Conservation (phyloP, 1,284 basidiomycete genomes). For the Tremellales sp. region DNA sequence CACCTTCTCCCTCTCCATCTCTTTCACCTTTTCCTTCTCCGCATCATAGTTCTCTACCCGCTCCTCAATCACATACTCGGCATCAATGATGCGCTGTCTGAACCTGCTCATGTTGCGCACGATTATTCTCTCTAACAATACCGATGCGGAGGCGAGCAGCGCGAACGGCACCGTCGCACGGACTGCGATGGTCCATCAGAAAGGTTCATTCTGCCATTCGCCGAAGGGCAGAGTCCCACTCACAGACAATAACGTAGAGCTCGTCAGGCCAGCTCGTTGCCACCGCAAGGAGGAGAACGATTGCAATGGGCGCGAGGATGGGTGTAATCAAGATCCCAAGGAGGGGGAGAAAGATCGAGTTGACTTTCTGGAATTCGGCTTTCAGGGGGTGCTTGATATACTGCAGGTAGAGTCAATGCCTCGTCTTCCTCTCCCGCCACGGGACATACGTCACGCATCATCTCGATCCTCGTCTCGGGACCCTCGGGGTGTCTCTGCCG, state of each 20-base stretch:
- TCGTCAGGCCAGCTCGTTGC: no score
- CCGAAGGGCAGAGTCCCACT: constrained; percentile 5
- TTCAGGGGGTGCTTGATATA: constrained; percentile 23
- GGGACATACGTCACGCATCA: constrained; percentile 1
- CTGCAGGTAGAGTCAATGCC: constrained; percentile 8
- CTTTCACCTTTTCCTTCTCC: neutral
- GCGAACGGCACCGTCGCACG: constrained; percentile 19
- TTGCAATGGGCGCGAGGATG: constrained; percentile 11
- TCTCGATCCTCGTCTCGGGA: neutral
- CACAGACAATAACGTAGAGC: constrained; percentile 4
- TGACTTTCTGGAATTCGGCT: constrained; percentile 18
- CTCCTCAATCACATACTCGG: constrained; percentile 45
- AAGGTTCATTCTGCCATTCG: neutral
- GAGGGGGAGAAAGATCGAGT: constrained; percentile 16
- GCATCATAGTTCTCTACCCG: constrained; percentile 41
- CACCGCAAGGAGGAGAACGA: neutral
- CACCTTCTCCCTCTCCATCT: neutral
- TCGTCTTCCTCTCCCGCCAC: constrained; percentile 2
- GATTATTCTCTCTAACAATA: constrained; percentile 4
- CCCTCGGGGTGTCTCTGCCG: constrained; percentile 1
- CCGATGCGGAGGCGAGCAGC: constrained; percentile 6
- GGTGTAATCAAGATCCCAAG: constrained; percentile 16
- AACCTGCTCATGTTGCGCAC: constrained; percentile 2
- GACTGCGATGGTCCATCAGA: constrained; percentile 9
- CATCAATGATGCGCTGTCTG: constrained; percentile 39